Evolutionary conservation across 2,329 filamentous ascomycete genomes (phyloP).

Genomic region (Aspergillus japonicus): DNA sequence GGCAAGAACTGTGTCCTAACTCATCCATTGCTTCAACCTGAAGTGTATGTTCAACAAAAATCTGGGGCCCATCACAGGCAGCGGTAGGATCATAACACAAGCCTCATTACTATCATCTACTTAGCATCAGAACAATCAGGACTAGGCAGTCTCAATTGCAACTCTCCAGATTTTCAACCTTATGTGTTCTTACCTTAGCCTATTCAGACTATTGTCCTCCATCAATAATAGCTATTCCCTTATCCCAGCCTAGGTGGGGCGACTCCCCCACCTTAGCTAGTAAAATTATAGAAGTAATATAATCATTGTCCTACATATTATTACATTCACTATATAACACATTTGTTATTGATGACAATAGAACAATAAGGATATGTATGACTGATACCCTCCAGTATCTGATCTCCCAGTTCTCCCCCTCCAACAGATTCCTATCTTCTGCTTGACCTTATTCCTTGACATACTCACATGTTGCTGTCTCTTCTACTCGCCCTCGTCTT

Average conservation of each 20-base stretch:
- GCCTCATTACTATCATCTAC: no score
- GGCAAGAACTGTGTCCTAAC: not conserved
- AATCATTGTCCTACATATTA: not conserved
- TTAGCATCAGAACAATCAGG: no score
- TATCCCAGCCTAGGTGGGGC: not conserved
- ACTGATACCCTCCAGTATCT: not conserved
- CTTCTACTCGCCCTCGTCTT: not conserved
- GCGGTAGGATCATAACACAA: no score
- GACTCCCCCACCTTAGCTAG: not conserved
- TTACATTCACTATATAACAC: not conserved
- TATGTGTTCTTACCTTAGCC: no score
- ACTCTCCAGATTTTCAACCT: no score
- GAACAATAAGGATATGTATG: not conserved
- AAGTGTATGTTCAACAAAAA: no score
- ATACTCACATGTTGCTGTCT: not conserved
- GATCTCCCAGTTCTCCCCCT: not conserved
- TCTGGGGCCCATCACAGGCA: no score
- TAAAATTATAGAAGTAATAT: not conserved
- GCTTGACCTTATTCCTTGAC: not conserved
- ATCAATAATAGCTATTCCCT: no score
- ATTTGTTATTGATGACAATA: not conserved
- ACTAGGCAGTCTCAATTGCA: no score
- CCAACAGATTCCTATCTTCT: not conserved
- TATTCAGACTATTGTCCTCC: no score
- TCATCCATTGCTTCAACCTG: not conserved